These are phyloP conservation scores for Colletotrichum agaves DNA, from an alignment of 2,329 filamentous ascomycete genomes.

Conservation along the genomic window DNA sequence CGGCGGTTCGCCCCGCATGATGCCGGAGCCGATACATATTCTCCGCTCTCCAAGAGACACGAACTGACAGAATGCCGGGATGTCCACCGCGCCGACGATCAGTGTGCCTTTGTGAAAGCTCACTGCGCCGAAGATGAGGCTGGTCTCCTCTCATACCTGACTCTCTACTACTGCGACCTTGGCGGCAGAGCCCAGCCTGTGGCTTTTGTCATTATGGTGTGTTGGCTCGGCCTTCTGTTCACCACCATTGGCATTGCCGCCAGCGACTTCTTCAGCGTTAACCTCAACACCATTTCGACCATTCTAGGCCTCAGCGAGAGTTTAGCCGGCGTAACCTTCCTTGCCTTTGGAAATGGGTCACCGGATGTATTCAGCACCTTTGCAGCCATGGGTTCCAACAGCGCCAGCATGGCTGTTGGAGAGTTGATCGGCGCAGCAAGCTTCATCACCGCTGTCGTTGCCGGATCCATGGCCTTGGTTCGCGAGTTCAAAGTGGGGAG, in stretches of 20 bases:
- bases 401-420: conserved; percentile 94
- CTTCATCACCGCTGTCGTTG: conserved; percentile 96
- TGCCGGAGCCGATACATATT: conserved; percentile 34
- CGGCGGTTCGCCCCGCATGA: conserved; percentile 27
- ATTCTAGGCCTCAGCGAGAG: conserved; percentile 95
- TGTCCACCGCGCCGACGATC: conserved; percentile 80
- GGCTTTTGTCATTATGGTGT: conserved; percentile 80
- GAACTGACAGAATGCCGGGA: conserved; percentile 72
- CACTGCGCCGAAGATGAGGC: conserved; percentile 92
- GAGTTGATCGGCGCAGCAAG: conserved; percentile 94
- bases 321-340: conserved; percentile 93
- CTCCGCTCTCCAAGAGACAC: conserved; percentile 43
- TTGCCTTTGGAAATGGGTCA: conserved; percentile 97
- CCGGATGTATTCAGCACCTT: conserved; percentile 99
- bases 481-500: conserved; percentile 91
- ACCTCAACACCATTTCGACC: conserved; percentile 90
- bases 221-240: conserved; percentile 91
- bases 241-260: conserved; percentile 97
- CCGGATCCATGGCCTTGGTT: conserved; percentile 97
- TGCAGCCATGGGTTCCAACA: conserved; percentile 96
- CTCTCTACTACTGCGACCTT: conserved; percentile 89
- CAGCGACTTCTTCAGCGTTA: conserved; percentile 98
- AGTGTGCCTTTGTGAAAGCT: conserved; percentile 85
- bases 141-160: conserved; percentile 87
- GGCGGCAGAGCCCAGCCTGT: conserved; percentile 73